Conservation (phyloP, 805 yeast species). For the Kluyveromyces siamensis region DNA sequence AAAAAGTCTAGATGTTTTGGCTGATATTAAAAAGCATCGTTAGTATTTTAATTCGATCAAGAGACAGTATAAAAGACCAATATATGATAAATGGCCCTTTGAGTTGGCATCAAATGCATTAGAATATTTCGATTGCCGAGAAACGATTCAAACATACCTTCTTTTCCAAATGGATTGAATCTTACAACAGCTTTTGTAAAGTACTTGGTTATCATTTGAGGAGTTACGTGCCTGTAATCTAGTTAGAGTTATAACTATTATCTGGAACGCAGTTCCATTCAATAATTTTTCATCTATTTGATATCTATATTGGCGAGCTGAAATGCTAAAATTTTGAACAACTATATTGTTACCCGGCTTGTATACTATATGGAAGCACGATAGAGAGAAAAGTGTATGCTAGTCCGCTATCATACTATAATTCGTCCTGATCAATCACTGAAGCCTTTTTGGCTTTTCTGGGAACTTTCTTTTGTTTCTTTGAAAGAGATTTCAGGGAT, state of each 20-base stretch:
- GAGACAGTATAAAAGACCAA: not conserved
- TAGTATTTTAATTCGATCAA: not conserved
- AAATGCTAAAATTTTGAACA: not conserved
- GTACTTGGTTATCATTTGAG: constrained; percentile 77
- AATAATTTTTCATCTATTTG: not conserved
- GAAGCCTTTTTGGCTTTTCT: not conserved
- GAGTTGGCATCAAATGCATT: not conserved
- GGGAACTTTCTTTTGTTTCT: not conserved
- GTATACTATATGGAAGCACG: too few relatives aligned
- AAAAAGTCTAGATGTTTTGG: constrained; percentile 72
- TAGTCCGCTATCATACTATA: too few relatives aligned
- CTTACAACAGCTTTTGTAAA: constrained; percentile 67
- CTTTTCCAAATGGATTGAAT: constrained; percentile 68
- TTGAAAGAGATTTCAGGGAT: constrained; percentile 11
- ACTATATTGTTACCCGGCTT: not conserved
- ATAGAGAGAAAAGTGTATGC: too few relatives aligned
- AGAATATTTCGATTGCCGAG: constrained; percentile 8
- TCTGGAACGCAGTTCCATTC: not conserved
- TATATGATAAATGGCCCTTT: too few relatives aligned
- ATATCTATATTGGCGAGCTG: not conserved
- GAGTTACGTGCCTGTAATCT: not conserved
- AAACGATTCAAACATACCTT: constrained; percentile 34
- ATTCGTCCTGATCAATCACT: not conserved
- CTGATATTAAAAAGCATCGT: constrained; percentile 22
- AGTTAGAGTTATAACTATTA: too few relatives aligned